Base-by-base conservation (phyloP, 2,329 filamentous ascomycete species). In the Ceratocystis papillata region DNA sequence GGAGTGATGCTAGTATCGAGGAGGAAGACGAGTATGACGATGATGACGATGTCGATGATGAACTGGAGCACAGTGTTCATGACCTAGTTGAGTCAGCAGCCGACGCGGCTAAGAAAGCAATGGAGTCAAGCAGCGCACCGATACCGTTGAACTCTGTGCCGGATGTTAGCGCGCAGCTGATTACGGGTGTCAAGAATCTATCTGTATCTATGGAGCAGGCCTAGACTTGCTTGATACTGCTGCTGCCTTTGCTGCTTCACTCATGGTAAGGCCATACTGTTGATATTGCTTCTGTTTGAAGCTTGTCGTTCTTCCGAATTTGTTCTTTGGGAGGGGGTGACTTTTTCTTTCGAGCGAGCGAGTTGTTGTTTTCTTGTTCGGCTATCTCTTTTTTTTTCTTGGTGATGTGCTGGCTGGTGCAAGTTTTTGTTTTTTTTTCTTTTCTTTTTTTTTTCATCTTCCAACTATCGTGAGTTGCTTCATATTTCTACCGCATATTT, bases 11-110 rank as follows among this genome's bases (percentile, higher is more conserved):
- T 1, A 72, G 73, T 0, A 76, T 77, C 0, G 75, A 75, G 6
- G 72, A 77, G 3, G 77, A 79, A 15, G 77, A 76, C 22, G 73
- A 76, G 15, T 76, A 74, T 37, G 74, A 76, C 67, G 75, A 73
- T 37, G 78, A 78, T 15, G 65, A 68, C 2, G 65, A 68, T 3
- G 12, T 15, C 10, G 48, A 66, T 48, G 66, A 68, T 8, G 65
- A 67, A 17, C 48, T 67, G 12, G 68, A 66, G 53, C 61, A 65
- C 5, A 65, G 57, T n/a, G 59, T 67, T 44, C 65, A 60, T 46
- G 65, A 44, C 53, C 45, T 66, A 2, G 67, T 68, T 33, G 67
- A 66, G 33, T 46, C 53, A 20, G 67, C 44, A 3, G 67, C 67
- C 5, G 59, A 62, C 20, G 33, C 63, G 25, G 66, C 68, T 3